Base-by-base conservation (phyloP, 805 yeast genomes). In the Nakazawaea wyomingensis region DNA sequence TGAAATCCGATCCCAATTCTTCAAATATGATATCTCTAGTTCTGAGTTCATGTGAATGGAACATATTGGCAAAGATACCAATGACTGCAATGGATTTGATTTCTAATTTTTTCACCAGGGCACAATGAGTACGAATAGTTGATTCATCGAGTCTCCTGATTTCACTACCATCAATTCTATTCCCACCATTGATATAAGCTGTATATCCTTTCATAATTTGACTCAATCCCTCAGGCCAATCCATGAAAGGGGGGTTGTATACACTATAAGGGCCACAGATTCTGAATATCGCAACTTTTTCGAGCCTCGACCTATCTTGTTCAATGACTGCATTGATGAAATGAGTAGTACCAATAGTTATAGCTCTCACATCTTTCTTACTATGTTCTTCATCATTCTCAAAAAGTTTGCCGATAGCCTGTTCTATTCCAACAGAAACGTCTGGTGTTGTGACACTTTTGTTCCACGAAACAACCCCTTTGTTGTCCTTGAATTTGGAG, bases 271-370 rank as follows among this genome's bases (percentile, higher is more conserved):
- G 73, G 5, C 74, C 72, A 49, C 69, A 65, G 13, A 72, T 44
- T 50, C 78, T 54, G 18, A 72, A 44, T 5, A 71, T 72, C 0
- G 74, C 76, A 17, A 71, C 74, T 38, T 50, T 58, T 16, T 68
- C 72, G 37, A 71, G 50, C 35, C 72, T 53, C 4, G 67, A 64
- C 19, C 52, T 48, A 49, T 71, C 76, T 43, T 64, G 65, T 49
- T 72, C 76, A 26, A 72, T 61, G 21, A 72, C 72, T 10, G 76
- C 74, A 54, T 72, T 72, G 52, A 72, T 69, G 54, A 72, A 72
- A 47, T 72, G 76, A 0, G 76, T 72, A 4, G 76, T 72, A 14
- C 78, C 76, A 48, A 72, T 71, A 1, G 75, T 70, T n/a, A 71
- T 69, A 0, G 73, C 58, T 3, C 56, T 51, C 5, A 72, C 60